phyloP scores from a whole-genome alignment of 2,329 filamentous ascomycete species.

The Emergomyces pasteurianus region DNA sequence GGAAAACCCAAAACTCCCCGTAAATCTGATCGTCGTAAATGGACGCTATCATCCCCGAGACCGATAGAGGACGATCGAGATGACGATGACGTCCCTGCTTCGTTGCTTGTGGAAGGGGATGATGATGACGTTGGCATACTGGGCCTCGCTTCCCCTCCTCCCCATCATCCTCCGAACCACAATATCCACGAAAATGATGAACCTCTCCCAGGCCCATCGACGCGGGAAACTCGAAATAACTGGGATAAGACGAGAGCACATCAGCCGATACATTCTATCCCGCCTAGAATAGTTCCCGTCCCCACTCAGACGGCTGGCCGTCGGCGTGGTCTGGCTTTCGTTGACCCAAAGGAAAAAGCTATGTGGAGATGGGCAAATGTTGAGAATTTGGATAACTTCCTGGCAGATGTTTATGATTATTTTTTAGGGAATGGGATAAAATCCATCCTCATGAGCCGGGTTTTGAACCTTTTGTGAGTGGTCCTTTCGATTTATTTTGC shows the following conservation, averaged over 20 bases:
- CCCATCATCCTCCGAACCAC: slow-evolving; percentile 8
- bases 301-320: not conserved
- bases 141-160: slow-evolving; percentile 29
- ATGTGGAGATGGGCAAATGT: slow-evolving; percentile 92
- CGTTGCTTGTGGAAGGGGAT: slow-evolving; percentile 46
- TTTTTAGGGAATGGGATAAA: slow-evolving; percentile 72
- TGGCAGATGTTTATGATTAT: slow-evolving; percentile 76
- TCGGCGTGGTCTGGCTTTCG: slow-evolving; percentile 24
- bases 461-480: slow-evolving; percentile 60
- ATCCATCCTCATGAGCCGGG: slow-evolving; percentile 65
- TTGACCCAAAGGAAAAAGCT: slow-evolving; percentile 60
- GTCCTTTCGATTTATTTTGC: not conserved
- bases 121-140: slow-evolving; percentile 26
- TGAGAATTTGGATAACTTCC: slow-evolving; percentile 76
- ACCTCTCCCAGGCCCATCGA: slow-evolving; percentile 30
- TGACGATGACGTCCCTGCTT: slow-evolving; percentile 45
- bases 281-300: slow-evolving; percentile 2
- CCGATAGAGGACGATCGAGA: slow-evolving; percentile 13
- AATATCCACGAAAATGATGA: slow-evolving; percentile 11
- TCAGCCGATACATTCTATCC: slow-evolving; percentile 23
- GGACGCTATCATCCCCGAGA: slow-evolving; percentile 21
- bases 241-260: slow-evolving; percentile 40
- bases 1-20: slow-evolving; percentile 7
- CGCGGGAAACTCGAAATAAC: slow-evolving; percentile 30
- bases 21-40: slow-evolving; percentile 13